Conservation (phyloP, 2,329 filamentous ascomycete genomes). For the Sporothrix variecibatus region DNA sequence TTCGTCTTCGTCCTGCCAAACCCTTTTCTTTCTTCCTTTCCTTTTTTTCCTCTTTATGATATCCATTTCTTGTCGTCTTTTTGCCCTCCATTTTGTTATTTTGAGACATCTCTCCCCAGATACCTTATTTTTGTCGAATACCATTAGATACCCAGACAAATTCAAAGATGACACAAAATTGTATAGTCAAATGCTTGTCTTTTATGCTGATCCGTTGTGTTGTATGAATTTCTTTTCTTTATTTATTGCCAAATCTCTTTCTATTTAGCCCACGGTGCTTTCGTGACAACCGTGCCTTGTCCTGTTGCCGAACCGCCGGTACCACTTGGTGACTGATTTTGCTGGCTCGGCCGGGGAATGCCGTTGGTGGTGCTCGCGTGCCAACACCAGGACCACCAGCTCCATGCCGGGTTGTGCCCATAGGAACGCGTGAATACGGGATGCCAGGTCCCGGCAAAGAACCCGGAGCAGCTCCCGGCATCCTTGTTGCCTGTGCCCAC, state of each 20-base stretch:
- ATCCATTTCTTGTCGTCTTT: slow-evolving; percentile 25
- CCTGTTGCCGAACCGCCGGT: not conserved
- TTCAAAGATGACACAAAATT: not conserved
- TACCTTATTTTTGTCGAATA: slow-evolving; percentile 21
- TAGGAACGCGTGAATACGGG: slow-evolving; percentile 42
- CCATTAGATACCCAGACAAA: slow-evolving; percentile 26
- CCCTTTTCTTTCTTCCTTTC: slow-evolving; percentile 20
- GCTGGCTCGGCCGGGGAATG: not conserved
- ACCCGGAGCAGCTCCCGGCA: slow-evolving; percentile 29
- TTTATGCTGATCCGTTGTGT: not conserved
- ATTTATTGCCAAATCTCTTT: slow-evolving; percentile 30
- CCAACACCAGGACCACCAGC: not conserved
- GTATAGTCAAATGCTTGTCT: not conserved
- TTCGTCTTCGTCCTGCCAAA: not conserved
- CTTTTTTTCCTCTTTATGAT: slow-evolving; percentile 28
- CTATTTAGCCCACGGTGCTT: slow-evolving; percentile 49
- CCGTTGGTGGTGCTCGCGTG: slow-evolving; percentile 17
- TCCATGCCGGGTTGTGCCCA: slow-evolving; percentile 23
- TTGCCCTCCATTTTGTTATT: not conserved
- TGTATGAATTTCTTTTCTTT: not conserved
- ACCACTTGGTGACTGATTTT: not conserved
- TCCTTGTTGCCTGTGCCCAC: slow-evolving; percentile 35
- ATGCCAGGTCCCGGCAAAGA: slow-evolving; percentile 35
- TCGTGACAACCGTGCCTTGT: slow-evolving; percentile 39
- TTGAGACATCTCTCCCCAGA: slow-evolving; percentile 9